Base-by-base conservation (phyloP, 306 rosid species). In the Calophaca sinica region DNA sequence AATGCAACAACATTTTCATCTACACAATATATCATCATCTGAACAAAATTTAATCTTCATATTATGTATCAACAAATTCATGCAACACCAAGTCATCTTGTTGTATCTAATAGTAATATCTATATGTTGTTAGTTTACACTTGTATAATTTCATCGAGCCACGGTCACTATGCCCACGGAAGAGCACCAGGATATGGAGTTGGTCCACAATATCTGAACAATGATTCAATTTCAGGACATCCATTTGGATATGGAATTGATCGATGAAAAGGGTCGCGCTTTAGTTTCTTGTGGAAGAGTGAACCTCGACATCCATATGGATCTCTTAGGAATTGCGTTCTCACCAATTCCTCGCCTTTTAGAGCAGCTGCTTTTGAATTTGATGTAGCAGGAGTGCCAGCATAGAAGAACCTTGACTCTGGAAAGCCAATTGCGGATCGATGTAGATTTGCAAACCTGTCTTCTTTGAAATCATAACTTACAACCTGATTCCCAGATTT, bases 381-480 rank as follows among this genome's bases (percentile, higher is more conserved):
- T 28, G 88, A 76, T 42, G 81, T 77, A 38, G 96, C 89, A 10
- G 99, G 90, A 44, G 96, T 92, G 74, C 96, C 97, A 5, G 84
- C 71, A 29, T 89, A 92, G 87, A 81, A 88, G 85, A 94, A 92
- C 81, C 96, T 89, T 5, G 91, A 80, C 62, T 90, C 93, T 0
- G 97, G 98, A 88, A 92, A 92, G 83, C 90, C 88, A 50, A 94
- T 84, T 28, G 99, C 98, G 11, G 96, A 88, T 39, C 99, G 93
- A 77, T 94, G 99, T 32, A 94, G 85, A 77, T 81, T 83, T 0
- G 86, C 89, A 81, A 94, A 94, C 77, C 98, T 83, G 78, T 87
- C 86, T 85, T 84, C 86, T 81, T 94, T 94, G 79, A 94, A 94
- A 88, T 91, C 96, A 38, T 91, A 93, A 68, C 98, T 79, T 69